Evolutionary conservation across 768 basidiomycete genomes (phyloP).

Genomic region (Ramaria sp.): DNA sequence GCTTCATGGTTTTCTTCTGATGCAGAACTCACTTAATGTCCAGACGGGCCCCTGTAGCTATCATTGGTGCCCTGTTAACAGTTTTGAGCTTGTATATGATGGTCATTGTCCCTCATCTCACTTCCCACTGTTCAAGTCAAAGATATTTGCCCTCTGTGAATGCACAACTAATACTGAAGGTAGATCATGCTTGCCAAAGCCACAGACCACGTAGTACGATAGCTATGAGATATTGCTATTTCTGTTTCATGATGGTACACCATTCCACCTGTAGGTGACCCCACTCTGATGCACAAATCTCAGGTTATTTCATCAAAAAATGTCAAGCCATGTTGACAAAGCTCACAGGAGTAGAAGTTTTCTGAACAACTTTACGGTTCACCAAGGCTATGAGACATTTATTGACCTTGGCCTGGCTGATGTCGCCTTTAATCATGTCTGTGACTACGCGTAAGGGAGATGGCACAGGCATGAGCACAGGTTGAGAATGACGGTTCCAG

Average conservation of each 20-base stretch:
- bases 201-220: not conserved
- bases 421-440: constrained; percentile 45
- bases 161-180: not conserved
- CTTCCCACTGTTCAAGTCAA: no score
- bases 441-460: not conserved
- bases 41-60: constrained; percentile 43
- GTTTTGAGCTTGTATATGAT: constrained; percentile 50
- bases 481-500: not conserved
- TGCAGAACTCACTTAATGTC: not conserved
- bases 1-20: constrained; percentile 5
- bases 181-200: constrained; percentile 4
- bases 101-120: constrained; percentile 21
- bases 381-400: constrained; percentile 90
- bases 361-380: constrained; percentile 72
- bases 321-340: not conserved
- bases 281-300: not conserved
- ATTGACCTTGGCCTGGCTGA: constrained; percentile 86
- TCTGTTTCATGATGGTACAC: not conserved
- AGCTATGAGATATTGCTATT: no score
- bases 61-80: constrained; percentile 42
- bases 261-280: constrained; percentile 5
- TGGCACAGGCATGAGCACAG: not conserved
- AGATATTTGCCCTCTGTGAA: not conserved
- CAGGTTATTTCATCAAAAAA: not conserved
- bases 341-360: constrained; percentile 54